Evolutionary conservation across 2,329 filamentous ascomycete genomes (phyloP), one percentile per base, ranked within the genome.

Genomic region (Stagonosporopsis vannaccii): DNA sequence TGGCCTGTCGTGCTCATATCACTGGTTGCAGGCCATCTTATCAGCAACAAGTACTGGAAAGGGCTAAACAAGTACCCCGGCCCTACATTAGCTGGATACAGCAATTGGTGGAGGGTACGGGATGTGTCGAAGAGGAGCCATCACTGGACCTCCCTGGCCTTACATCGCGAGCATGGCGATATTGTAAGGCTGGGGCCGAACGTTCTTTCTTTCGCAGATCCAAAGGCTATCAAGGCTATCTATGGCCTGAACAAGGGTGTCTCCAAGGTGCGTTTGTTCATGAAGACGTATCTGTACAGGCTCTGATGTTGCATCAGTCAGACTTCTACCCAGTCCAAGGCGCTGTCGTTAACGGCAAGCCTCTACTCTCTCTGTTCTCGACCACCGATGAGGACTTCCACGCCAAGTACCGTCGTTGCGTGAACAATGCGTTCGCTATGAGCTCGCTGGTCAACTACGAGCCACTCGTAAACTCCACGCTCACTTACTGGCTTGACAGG

Each of bases 161-260:
- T 95, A 0, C 91, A 95, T 71, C 81, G 82, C 13, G 82, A 90
- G 65, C 82, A 91, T 76, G 91, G 91, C 42, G 85, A 90, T 68
- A 81, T 94, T 2, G 89, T 95, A 1, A 83, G 91, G 1, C 76
- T 92, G 3, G 91, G 90, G 0, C 91, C 91, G 1, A 92, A 92
- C 60, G 79, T 80, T 0, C 75, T 95, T 1, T 91, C 89, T 0
- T 92, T 95, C 67, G 84, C 88, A 2, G 84, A 91, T 62, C 90
- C 91, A 0, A 84, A 84, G 56, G 89, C 90, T 0, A 80, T 94
- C 63, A 90, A 90, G 75, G 79, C 80, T 11, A 93, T 95, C 40
- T 96, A 95, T 72, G 90, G 90, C 0, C 76, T 94, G 39, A 94
- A 93, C 72, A 93, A 93, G 75, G 90, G 90, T 0, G 90, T 92